Evolutionary conservation across 2,329 filamentous ascomycete genomes (phyloP).

Genomic region (Alternaria postmessia): DNA sequence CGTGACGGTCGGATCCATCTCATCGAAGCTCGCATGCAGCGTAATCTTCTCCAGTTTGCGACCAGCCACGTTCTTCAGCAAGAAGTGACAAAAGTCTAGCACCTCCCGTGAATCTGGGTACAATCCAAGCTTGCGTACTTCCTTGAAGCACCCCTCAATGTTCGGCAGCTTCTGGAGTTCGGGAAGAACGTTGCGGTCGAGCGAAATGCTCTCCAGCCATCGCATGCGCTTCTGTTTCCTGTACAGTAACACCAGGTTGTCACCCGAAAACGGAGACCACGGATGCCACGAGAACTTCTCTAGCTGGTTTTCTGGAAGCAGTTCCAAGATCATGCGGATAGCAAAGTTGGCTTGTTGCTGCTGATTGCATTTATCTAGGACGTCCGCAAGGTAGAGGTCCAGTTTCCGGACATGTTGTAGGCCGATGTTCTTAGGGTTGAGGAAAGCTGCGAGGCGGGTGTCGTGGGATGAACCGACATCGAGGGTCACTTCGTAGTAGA

Average conservation of each 20-base stretch:
- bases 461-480: conserved; percentile 57
- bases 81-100: conserved; percentile 54
- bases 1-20: conserved; percentile 44
- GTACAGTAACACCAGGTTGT: conserved; percentile 58
- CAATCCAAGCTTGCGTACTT: conserved; percentile 55
- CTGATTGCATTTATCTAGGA: conserved; percentile 55
- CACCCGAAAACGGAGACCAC: conserved; percentile 57
- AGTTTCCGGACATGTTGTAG: conserved; percentile 57
- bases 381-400: conserved; percentile 56
- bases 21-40: conserved; percentile 57
- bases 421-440: conserved; percentile 58
- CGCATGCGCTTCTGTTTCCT: conserved; percentile 59
- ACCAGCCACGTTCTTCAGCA: conserved; percentile 52
- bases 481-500: conserved; percentile 58
- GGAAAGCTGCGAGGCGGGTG: conserved; percentile 54
- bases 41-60: conserved; percentile 56
- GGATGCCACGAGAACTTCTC: conserved; percentile 62
- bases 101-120: conserved; percentile 58
- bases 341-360: conserved; percentile 57
- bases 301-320: conserved; percentile 58
- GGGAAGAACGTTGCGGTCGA: conserved; percentile 53
- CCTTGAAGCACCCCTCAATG: conserved; percentile 53
- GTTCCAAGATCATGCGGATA: conserved; percentile 58
- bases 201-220: conserved; percentile 58
- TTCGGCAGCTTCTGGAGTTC: conserved; percentile 54